Percentiles rank a stretch among this genome's conserved stretches.
phyloP scores from a whole-genome alignment of 805 yeast species.

The Saccharomycopsis sp. region DNA sequence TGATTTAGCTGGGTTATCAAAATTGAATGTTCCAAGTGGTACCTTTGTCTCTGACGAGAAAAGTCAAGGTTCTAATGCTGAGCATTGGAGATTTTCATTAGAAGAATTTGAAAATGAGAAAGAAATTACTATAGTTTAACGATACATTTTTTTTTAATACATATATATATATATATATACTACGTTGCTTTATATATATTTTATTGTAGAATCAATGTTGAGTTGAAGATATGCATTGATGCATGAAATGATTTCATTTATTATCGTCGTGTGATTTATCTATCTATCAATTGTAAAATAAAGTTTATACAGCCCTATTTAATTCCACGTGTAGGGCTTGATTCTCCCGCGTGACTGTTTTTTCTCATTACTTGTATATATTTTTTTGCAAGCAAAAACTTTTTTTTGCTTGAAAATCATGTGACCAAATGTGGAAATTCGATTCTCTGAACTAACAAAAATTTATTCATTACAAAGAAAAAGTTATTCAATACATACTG shows the following conservation, averaged over 20 bases:
- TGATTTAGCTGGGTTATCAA: conserved; percentile 47
- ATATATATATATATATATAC: conserved; percentile 5
- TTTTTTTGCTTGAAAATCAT: background rate
- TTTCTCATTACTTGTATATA: background rate
- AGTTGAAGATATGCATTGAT: background rate
- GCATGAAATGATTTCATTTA: background rate
- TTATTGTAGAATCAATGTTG: conserved; percentile 25
- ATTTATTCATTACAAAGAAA: background rate
- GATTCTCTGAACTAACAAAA: no score
- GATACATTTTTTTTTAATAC: background rate
- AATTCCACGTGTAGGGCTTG: background rate
- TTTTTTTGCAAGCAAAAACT: background rate
- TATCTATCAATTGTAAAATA: no score
- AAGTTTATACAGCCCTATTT: no score
- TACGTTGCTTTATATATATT: conserved; percentile 6
- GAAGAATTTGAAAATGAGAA: conserved; percentile 50
- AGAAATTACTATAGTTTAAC: conserved; percentile 40
- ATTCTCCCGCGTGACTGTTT: background rate
- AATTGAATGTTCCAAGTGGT: conserved; percentile 61
- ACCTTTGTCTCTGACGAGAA: conserved; percentile 42
- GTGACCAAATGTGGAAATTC: no score
- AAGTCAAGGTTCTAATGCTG: conserved; percentile 21
- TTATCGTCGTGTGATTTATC: background rate
- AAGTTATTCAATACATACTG: background rate
- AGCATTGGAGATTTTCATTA: conserved; percentile 66